Evolutionary conservation across 768 basidiomycete species (phyloP).

Genomic region (Steccherinum ochraceum): DNA sequence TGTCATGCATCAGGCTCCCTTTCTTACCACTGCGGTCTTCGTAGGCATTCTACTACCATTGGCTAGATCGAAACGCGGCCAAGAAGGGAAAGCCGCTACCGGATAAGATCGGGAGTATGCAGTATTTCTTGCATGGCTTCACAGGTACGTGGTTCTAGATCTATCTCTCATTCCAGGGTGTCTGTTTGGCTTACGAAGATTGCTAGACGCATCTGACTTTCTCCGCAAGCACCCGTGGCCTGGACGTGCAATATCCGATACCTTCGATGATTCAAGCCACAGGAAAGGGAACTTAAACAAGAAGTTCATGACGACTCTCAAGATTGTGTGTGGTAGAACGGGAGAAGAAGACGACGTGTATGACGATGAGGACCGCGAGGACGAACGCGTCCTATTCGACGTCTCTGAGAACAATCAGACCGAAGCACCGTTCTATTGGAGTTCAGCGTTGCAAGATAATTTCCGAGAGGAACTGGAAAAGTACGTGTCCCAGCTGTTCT

Average conservation of each 20-base stretch:
- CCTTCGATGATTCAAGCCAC: slow-evolving; percentile 80
- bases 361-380: slow-evolving; percentile 70
- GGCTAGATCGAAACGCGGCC: slow-evolving; percentile 74
- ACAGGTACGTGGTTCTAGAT: slow-evolving; percentile 44
- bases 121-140: slow-evolving; percentile 81
- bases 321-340: slow-evolving; percentile 80
- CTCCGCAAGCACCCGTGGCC: slow-evolving; percentile 85
- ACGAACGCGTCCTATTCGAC: slow-evolving; percentile 65
- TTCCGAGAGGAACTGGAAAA: slow-evolving; percentile 89
- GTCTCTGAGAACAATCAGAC: slow-evolving; percentile 51
- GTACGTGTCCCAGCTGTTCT: no score
- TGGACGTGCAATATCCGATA: slow-evolving; percentile 76
- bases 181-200: neutral
- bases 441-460: slow-evolving; percentile 64
- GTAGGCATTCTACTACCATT: slow-evolving; percentile 90
- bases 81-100: slow-evolving; percentile 83
- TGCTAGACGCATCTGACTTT: slow-evolving; percentile 78
- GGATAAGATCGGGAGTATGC: slow-evolving; percentile 89
- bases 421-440: slow-evolving; percentile 77
- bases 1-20: slow-evolving; percentile 2
- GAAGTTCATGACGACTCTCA: slow-evolving; percentile 59
- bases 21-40: neutral
- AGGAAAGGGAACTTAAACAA: slow-evolving; percentile 65
- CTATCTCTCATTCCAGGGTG: neutral
- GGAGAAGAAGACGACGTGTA: slow-evolving; percentile 65